phyloP scores from a whole-genome alignment of 139 green algal genomes.

The Coccomyxa sp. region DNA sequence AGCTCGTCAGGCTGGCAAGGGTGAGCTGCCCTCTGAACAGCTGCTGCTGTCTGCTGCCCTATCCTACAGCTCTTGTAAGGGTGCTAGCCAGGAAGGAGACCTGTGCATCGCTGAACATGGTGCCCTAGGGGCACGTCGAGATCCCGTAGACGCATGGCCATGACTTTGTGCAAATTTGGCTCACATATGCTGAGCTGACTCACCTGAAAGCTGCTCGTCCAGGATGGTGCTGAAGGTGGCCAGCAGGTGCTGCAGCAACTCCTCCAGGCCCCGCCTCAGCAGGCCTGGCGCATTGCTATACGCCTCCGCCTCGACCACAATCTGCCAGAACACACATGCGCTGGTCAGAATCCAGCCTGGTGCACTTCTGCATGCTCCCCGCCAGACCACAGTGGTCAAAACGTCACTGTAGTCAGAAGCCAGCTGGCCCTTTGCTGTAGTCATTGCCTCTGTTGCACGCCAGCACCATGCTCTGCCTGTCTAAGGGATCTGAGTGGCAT shows the following conservation, averaged over 20 bases:
- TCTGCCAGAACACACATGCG: neutral
- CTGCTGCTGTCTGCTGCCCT: neutral
- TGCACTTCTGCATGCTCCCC: no score
- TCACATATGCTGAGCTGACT: neutral
- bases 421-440: no score
- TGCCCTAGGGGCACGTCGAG: no score
- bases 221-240: neutral
- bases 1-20: neutral
- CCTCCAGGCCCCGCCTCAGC: conserved; percentile 4
- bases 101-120: neutral
- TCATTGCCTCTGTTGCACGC: no score
- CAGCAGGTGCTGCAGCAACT: conserved; percentile 19
- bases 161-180: neutral
- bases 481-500: no score
- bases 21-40: neutral
- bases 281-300: conserved; percentile 2
- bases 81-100: neutral
- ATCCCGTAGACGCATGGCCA: neutral
- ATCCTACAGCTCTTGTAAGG: neutral
- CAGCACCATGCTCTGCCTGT: no score
- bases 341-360: no score
- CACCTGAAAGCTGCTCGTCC: conserved; percentile 4
- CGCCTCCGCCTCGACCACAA: conserved; percentile 6
- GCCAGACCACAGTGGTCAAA: no score
- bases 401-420: no score